These are phyloP conservation scores for Sutorius eximius DNA, from an alignment of 1,284 basidiomycete species.

Conservation along the genomic window DNA sequence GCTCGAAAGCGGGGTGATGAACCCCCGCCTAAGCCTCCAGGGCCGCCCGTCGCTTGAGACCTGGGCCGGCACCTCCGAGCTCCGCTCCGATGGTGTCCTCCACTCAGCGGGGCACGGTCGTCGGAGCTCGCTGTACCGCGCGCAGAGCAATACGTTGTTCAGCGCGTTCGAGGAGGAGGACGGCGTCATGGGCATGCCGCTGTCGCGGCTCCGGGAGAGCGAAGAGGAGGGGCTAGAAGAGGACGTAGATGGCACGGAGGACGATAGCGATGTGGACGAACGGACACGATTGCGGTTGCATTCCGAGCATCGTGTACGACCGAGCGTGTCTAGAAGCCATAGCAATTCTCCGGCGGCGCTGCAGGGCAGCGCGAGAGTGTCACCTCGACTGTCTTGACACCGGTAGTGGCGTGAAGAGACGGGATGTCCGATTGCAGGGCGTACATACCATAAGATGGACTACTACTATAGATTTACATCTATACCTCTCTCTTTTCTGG, in stretches of 20 bases:
- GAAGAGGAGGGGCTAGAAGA: constrained; percentile 44
- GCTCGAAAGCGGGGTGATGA: constrained; percentile 74
- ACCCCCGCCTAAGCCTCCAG: constrained; percentile 68
- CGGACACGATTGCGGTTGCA: constrained; percentile 49
- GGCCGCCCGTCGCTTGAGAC: constrained; percentile 71
- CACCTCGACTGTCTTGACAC: constrained; percentile 21
- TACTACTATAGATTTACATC: constrained; percentile 31
- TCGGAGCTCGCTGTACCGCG: constrained; percentile 58
- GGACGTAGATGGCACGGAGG: constrained; percentile 32
- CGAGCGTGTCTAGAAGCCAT: constrained; percentile 31
- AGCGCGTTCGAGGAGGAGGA: constrained; percentile 51
- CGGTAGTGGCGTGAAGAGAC: background rate
- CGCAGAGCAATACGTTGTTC: constrained; percentile 62
- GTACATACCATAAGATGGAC: constrained; percentile 28
- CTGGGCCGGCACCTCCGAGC: constrained; percentile 54
- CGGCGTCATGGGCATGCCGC: constrained; percentile 32
- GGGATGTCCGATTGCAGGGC: constrained; percentile 1
- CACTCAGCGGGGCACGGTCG: constrained; percentile 44
- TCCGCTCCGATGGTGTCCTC: constrained; percentile 34
- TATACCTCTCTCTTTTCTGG: constrained; percentile 26
- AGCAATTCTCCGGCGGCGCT: constrained; percentile 30
- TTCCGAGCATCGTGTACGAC: constrained; percentile 27
- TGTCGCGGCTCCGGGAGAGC: constrained; percentile 46
- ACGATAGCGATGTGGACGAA: constrained; percentile 46
- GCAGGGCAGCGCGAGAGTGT: constrained; percentile 28